Evolutionary conservation across 805 yeast genomes (phyloP).

Genomic region (Kodamaea fukazawae): DNA sequence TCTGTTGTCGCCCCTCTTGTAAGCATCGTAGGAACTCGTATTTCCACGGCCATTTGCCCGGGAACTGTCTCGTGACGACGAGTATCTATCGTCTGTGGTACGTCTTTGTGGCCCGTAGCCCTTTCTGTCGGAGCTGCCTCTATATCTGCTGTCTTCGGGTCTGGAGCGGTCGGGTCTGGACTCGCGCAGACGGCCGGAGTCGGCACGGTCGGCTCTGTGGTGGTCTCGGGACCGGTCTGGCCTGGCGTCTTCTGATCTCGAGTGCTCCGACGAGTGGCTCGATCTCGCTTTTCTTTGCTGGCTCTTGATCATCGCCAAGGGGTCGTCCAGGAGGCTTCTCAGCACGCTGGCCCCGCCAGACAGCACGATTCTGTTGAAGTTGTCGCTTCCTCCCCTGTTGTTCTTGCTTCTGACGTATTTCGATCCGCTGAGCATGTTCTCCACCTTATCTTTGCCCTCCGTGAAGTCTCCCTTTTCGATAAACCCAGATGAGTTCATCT

Average conservation of each 20-base stretch:
- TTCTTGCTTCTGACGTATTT: slow-evolving; percentile 3
- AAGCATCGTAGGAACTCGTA: not conserved
- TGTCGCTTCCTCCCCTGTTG: slow-evolving; percentile 3
- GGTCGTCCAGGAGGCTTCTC: slow-evolving; percentile 39
- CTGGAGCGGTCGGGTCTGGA: too few relatives aligned
- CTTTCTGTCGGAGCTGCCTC: slow-evolving; percentile 8
- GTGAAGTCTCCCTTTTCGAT: slow-evolving; percentile 33
- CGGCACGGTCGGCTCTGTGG: slow-evolving; percentile 2
- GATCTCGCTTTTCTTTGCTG: slow-evolving; percentile 14
- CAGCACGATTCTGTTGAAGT: slow-evolving; percentile 15
- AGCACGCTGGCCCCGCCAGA: slow-evolving; percentile 20
- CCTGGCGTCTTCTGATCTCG: too few relatives aligned
- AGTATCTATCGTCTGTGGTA: slow-evolving; percentile 1
- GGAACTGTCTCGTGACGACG: not conserved
- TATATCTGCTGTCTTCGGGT: slow-evolving; percentile 3
- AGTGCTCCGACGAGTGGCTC: too few relatives aligned
- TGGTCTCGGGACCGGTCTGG: too few relatives aligned
- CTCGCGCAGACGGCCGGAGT: too few relatives aligned
- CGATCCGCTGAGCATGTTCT: slow-evolving; percentile 51
- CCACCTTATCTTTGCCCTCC: slow-evolving; percentile 38
- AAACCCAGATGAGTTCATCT: slow-evolving; percentile 35
- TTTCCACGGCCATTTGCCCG: not conserved
- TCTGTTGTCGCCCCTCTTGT: slow-evolving; percentile 1
- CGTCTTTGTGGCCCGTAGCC: slow-evolving; percentile 9
- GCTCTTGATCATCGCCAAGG: slow-evolving; percentile 44